These are phyloP conservation scores for Isabelozyma gotoi DNA, from an alignment of 805 yeast species.

Conservation along the genomic window DNA sequence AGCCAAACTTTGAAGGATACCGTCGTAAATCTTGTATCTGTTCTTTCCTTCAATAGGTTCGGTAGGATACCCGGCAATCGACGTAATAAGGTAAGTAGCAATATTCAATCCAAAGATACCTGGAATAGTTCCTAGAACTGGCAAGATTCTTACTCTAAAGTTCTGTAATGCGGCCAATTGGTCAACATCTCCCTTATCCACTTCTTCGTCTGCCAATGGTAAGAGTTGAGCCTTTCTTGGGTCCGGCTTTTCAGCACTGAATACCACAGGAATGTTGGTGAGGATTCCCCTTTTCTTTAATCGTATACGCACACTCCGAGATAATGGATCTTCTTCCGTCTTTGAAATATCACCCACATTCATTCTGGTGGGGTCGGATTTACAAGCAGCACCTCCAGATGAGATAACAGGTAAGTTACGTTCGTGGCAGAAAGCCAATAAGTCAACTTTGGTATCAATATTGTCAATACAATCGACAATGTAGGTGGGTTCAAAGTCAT, in stretches of 20 bases:
- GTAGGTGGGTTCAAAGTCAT: slow-evolving; percentile 61
- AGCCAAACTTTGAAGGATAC: slow-evolving; percentile 76
- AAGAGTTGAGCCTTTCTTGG: slow-evolving; percentile 86
- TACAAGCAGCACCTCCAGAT: slow-evolving; percentile 97
- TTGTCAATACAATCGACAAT: slow-evolving; percentile 96
- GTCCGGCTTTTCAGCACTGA: slow-evolving; percentile 95
- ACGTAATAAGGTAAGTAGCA: slow-evolving; percentile 78
- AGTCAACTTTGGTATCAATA: slow-evolving; percentile 93
- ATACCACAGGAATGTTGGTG: slow-evolving; percentile 80
- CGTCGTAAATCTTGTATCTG: slow-evolving; percentile 81
- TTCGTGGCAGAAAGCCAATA: slow-evolving; percentile 69
- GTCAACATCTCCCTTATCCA: slow-evolving; percentile 77
- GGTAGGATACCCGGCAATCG: slow-evolving; percentile 82
- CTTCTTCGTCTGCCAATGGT: slow-evolving; percentile 82
- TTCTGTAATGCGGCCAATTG: slow-evolving; percentile 84
- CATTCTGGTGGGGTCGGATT: slow-evolving; percentile 90
- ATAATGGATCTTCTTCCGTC: slow-evolving; percentile 92
- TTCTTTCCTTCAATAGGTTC: slow-evolving; percentile 92
- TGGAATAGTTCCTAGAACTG: slow-evolving; percentile 96
- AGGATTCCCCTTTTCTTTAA: slow-evolving; percentile 76
- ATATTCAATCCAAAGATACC: slow-evolving; percentile 92
- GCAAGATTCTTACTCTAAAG: slow-evolving; percentile 91
- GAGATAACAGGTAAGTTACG: slow-evolving; percentile 69
- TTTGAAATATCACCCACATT: slow-evolving; percentile 84
- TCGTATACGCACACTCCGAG: slow-evolving; percentile 82